These are phyloP conservation scores for Cadophora sp. DNA, from an alignment of 2,329 filamentous ascomycete species.

Conservation along the genomic window DNA sequence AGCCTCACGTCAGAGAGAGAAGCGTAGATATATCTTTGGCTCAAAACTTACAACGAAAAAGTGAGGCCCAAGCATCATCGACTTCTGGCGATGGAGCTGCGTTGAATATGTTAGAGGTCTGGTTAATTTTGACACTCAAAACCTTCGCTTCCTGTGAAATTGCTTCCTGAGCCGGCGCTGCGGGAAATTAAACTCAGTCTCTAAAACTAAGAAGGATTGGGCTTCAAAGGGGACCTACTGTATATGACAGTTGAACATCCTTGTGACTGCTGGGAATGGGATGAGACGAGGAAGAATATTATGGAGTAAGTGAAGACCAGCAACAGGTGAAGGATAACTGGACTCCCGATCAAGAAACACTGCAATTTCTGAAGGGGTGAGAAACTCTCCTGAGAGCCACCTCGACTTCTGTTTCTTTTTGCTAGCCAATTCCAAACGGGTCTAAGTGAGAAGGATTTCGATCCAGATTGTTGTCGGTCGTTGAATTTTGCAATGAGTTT, in stretches of 20 bases:
- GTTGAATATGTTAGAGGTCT: conserved; percentile 15
- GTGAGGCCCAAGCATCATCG: conserved; percentile 7
- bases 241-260: not conserved
- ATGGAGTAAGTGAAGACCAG: not conserved
- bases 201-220: not conserved
- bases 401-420: not conserved
- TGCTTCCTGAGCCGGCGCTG: not conserved
- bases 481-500: not conserved
- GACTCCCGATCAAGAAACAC: not conserved
- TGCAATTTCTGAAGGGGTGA: not conserved
- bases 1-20: not conserved
- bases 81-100: conserved; percentile 10
- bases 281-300: not conserved
- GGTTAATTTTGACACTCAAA: conserved; percentile 8
- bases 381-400: not conserved
- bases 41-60: not conserved
- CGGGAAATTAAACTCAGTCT: not conserved
- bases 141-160: conserved; percentile 1
- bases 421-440: not conserved
- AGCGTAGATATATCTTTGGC: not conserved
- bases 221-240: not conserved
- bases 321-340: not conserved
- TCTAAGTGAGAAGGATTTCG: not conserved
- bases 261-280: not conserved
- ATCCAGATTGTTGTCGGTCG: no score